Base-by-base conservation (phyloP, 176 grass and related monocot species). In the Pontederia crassipes region DNA sequence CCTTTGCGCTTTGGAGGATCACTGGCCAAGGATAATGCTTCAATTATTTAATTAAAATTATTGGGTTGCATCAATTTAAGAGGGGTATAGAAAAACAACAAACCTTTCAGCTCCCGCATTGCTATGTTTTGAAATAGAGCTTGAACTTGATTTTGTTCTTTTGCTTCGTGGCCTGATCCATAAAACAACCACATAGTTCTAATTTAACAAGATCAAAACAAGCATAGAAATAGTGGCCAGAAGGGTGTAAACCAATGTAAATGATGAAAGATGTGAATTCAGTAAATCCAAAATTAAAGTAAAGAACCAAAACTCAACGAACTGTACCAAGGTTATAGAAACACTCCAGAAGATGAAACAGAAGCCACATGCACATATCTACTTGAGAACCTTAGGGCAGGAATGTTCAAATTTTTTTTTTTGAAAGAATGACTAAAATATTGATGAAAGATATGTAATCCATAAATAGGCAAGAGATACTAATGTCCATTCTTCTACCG, bases 131-230 rank as follows among this genome's bases (percentile, higher is more conserved):
- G 28, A 48, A 18, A 50, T 32, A 17, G 45, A 29, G 40, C 51
- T 62, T 20, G 17, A 55, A 14, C 63, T 75, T 17, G 40, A 32
- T 69, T 64, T 76, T 55, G 11, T 27, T 59, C 62, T 88, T 83
- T 62, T 74, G 28, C 69, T 63, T 32, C 9, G 59, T 11, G 61
- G 11, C 69, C 85, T 80, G 70, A 16, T 83, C 54, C 27, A 72
- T 40, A 40, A 24, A 40, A 7, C 32, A 40, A 40, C 32, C 1
- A 40, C 32, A 40, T 40, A 40, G 6, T 3, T 40, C 6, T 40
- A 7, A 40, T 40, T 40, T 7, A 40, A 40, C 32, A 40, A 40
- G 32, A 40, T 40, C 6, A 40, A 40, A 40, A 40, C 32, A 40
- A 40, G 6, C 6, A 40, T 40, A 40, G 20, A 24, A 24, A 24